These are phyloP conservation scores for Solanum rostratum DNA, from an alignment of 257 asterid genomes.

Conservation along the genomic window DNA sequence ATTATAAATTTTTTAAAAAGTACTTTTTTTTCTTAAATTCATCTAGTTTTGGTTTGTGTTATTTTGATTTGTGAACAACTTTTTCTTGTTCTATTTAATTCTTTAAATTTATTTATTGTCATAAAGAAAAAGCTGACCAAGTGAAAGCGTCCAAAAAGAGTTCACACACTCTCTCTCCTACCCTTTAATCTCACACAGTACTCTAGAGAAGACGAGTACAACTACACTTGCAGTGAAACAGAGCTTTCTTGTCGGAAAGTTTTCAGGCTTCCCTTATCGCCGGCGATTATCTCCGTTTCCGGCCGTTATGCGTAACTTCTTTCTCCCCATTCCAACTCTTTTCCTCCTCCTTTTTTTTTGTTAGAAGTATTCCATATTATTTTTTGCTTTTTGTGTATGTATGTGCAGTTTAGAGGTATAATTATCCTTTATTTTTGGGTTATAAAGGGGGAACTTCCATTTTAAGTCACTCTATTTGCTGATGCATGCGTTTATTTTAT, in stretches of 20 bases:
- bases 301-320: not conserved
- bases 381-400: not conserved
- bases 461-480: not conserved
- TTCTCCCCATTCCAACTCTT: not conserved
- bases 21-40: too few species aligned
- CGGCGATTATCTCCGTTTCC: not conserved
- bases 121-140: not conserved
- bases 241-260: not conserved
- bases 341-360: not conserved
- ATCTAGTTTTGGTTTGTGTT: too few species aligned
- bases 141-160: not conserved
- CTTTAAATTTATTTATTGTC: not conserved
- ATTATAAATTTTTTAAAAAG: too few species aligned
- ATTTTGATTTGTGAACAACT: too few species aligned
- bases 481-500: not conserved
- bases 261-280: not conserved
- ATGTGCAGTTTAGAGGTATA: not conserved
- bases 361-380: not conserved
- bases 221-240: not conserved
- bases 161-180: not conserved
- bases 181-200: not conserved
- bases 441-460: not conserved
- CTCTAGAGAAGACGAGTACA: not conserved
- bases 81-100: too few species aligned
- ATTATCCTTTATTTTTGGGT: not conserved